Evolutionary conservation across 768 basidiomycete genomes (phyloP).

Genomic region (Daedaleopsis sinensis): DNA sequence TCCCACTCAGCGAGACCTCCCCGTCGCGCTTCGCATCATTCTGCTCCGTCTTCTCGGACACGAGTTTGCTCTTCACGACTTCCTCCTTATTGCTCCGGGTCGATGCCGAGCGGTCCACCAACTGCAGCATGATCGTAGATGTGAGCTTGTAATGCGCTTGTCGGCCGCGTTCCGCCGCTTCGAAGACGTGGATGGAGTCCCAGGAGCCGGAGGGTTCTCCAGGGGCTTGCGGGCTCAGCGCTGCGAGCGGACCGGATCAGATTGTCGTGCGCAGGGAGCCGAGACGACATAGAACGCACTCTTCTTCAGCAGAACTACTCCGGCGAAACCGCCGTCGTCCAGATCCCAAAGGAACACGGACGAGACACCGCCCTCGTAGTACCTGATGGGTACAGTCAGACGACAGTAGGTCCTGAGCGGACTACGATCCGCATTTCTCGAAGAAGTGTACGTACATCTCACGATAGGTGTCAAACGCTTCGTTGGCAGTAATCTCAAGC

Average conservation of each 20-base stretch:
- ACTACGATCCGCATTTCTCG: neutral
- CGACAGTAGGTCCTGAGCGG: neutral
- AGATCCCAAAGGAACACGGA: conserved; percentile 98
- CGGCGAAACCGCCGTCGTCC: conserved; percentile 95
- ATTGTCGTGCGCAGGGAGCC: neutral
- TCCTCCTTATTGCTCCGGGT: conserved; percentile 19
- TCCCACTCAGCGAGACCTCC: conserved; percentile 86
- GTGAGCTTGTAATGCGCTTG: conserved; percentile 97
- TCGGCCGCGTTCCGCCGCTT: conserved; percentile 87
- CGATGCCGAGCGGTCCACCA: conserved; percentile 54
- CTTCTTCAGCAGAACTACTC: conserved; percentile 96
- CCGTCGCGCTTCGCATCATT: conserved; percentile 65
- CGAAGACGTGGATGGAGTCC: conserved; percentile 99
- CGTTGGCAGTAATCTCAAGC: conserved; percentile 91
- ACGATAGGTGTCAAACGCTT: conserved; percentile 96
- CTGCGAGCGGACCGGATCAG: conserved; percentile 38
- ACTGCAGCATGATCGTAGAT: conserved; percentile 94
- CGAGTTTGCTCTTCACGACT: conserved; percentile 12
- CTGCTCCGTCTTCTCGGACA: conserved; percentile 33
- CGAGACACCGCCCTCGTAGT: conserved; percentile 97
- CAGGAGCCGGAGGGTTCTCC: conserved; percentile 84
- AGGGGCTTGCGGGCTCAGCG: conserved; percentile 55
- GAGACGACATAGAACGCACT: conserved; percentile 44
- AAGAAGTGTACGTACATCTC: conserved; percentile 67
- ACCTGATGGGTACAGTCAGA: conserved; percentile 48